Conservation (phyloP, 306 rosid genomes). For the Nissolia schottii region DNA sequence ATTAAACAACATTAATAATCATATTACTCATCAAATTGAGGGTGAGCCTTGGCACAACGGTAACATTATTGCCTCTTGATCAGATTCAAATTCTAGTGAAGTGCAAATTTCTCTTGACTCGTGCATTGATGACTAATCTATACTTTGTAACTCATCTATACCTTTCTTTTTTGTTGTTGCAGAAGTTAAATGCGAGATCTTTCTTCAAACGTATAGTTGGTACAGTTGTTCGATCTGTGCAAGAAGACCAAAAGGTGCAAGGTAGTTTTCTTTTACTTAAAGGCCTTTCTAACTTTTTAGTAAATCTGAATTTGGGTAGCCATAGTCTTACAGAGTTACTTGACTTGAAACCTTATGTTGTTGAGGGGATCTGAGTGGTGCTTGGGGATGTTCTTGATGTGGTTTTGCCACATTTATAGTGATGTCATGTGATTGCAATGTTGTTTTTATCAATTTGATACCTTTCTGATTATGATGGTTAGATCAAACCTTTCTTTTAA, state of each 20-base stretch:
- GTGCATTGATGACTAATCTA: neutral
- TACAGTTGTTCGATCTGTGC: slow-evolving; percentile 90
- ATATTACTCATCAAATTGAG: too few relatives aligned
- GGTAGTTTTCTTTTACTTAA: slow-evolving; percentile 41
- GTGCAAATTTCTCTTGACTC: neutral
- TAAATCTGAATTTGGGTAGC: neutral
- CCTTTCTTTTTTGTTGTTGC: slow-evolving; percentile 38
- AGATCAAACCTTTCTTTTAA: neutral
- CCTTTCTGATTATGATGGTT: neutral
- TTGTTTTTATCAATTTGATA: neutral
- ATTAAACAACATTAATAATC: too few relatives aligned
- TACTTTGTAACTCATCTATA: slow-evolving; percentile 3
- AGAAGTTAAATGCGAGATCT: slow-evolving; percentile 77
- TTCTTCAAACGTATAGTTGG: slow-evolving; percentile 84
- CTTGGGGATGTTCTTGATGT: neutral
- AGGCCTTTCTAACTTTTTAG: neutral
- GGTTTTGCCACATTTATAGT: neutral
- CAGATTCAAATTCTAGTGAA: too few relatives aligned
- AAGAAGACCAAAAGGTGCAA: slow-evolving; percentile 88
- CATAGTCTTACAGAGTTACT: neutral
- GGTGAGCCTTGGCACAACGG: too few relatives aligned
- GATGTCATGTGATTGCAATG: neutral
- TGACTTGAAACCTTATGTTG: neutral
- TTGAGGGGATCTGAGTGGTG: neutral
- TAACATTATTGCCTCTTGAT: too few relatives aligned